Base-by-base conservation (phyloP, 2,329 filamentous ascomycete genomes). In the Ceratocystiopsis minuta region DNA sequence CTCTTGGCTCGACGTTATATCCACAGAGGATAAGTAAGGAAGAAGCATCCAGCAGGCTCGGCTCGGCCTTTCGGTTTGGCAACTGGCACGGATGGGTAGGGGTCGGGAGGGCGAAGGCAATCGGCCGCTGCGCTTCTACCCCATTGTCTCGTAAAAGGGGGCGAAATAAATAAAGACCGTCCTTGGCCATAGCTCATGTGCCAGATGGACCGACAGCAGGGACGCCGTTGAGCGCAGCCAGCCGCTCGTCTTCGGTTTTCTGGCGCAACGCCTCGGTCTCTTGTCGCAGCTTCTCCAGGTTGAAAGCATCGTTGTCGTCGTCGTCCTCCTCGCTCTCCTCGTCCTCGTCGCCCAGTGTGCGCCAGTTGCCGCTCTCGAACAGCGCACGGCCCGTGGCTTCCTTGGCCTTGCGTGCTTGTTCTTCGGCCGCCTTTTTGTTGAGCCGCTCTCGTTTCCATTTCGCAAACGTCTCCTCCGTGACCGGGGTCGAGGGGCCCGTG, bases 281-380 rank as follows among this genome's bases (percentile, higher is more conserved):
- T 53, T 69, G 67, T 45, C 90, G 73, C 57, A 96, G 62, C 46
- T 78, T 84, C 52, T 85, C 78, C 52, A 95, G 61, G 54, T 94
- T 93, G 76, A 78, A 95, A 4, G 66, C 1, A 54, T 78, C 4
- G 14, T 32, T 34, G 33, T 60, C 67, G 46, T 64, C 62, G 38
- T 65, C 63, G 37, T 64, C 62, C 16, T 65, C 60, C n/a, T 72
- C 70, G 36, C 73, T 71, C 14, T 75, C 76, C 12, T 76, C 77
- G 16, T 75, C 75, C 0, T 72, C 75, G 38, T 72, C 72, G 36
- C 72, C 72, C 20, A 72, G 72, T 33, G 63, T 67, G 46, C 76
- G 68, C 88, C 88, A 98, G 59, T 92, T 87, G 54, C 90, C 90
- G 60, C 86, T 90, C 63, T 98, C 90, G 59, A 98, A 98, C 62